phyloP scores from a whole-genome alignment of 805 yeast genomes.

The Candida boleticola region DNA sequence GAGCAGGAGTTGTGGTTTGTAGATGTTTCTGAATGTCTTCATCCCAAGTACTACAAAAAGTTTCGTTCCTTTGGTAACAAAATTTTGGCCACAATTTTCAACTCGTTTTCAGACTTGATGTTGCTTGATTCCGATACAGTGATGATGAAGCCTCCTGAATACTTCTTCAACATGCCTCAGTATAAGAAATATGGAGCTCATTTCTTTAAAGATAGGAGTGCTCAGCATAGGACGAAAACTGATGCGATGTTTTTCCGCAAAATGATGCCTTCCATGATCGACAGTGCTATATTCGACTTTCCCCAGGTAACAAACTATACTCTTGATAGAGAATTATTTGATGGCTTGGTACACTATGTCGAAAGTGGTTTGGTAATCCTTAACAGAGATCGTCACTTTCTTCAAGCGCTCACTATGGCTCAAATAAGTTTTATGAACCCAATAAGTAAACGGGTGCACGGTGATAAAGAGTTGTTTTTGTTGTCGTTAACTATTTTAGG shows the following conservation, averaged over 20 bases:
- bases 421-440: slow-evolving; percentile 24
- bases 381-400: slow-evolving; percentile 26
- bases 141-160: slow-evolving; percentile 36
- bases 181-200: slow-evolving; percentile 33
- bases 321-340: slow-evolving; percentile 28
- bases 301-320: slow-evolving; percentile 36
- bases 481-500: slow-evolving; percentile 26
- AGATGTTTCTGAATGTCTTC: slow-evolving; percentile 21
- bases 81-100: slow-evolving; percentile 45
- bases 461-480: slow-evolving; percentile 41
- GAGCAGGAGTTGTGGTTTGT: slow-evolving; percentile 33
- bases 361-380: slow-evolving; percentile 37
- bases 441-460: slow-evolving; percentile 24
- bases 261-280: slow-evolving; percentile 39
- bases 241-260: slow-evolving; percentile 46
- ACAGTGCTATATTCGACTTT: slow-evolving; percentile 24
- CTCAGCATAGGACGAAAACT: slow-evolving; percentile 30
- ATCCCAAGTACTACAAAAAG: slow-evolving; percentile 12
- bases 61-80: slow-evolving; percentile 48
- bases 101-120: slow-evolving; percentile 49
- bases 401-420: slow-evolving; percentile 32
- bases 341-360: slow-evolving; percentile 39
- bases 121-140: slow-evolving; percentile 55
- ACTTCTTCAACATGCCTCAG: slow-evolving; percentile 27
- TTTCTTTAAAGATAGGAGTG: slow-evolving; percentile 26